Conservation (phyloP, 192 early-diverging fungal species). For the Gonapodya prolifera region DNA sequence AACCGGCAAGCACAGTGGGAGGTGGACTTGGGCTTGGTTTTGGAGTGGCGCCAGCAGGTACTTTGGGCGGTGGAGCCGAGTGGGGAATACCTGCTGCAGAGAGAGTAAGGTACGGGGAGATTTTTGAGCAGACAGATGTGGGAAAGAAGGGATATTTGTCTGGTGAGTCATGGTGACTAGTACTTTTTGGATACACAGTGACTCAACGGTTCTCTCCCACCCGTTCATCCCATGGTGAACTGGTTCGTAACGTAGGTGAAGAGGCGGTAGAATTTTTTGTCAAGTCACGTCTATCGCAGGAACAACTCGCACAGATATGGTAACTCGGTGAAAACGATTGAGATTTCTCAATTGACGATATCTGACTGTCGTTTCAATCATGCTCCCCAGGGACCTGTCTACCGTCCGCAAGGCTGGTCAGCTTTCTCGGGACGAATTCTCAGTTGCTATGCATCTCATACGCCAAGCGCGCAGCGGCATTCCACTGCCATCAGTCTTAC, state of each 20-base stretch:
- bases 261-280: neutral
- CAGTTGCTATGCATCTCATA: conserved; percentile 70
- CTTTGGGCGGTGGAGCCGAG: neutral
- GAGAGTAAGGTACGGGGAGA: neutral
- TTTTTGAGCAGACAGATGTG: neutral
- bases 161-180: neutral
- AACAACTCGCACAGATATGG: neutral
- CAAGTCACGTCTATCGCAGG: neutral
- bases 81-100: neutral
- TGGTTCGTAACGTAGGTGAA: neutral
- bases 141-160: neutral
- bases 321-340: too few species aligned
- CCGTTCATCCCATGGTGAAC: neutral
- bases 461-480: neutral
- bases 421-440: conserved; percentile 59
- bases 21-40: too few species aligned
- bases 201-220: neutral
- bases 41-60: too few species aligned
- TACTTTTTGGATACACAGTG: too few species aligned
- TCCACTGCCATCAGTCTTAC: neutral
- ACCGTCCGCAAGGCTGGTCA: conserved; percentile 5
- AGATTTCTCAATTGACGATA: too few species aligned
- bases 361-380: neutral
- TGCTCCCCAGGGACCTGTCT: neutral
- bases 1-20: too few species aligned